A percentile compares a stretch with the other conserved stretches of the same genome.
Conservation (phyloP, 139 green algal genomes). For the Chlamydomonas sphaeroides region DNA sequence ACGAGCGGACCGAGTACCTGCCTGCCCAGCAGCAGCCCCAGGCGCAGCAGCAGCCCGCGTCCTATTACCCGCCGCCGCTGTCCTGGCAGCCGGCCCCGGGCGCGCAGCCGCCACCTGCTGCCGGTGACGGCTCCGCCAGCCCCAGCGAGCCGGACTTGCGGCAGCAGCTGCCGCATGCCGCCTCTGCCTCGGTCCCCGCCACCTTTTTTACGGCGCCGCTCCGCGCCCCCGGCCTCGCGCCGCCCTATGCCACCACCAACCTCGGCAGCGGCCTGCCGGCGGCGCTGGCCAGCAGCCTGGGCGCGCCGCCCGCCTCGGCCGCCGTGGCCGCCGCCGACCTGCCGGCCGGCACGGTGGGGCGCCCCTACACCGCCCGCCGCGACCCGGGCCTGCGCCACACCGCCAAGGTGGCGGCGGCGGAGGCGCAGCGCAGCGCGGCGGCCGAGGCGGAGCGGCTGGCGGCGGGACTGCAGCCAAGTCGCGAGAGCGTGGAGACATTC, state of each 20-base stretch:
- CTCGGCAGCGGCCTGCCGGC: neutral
- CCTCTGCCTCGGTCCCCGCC: neutral
- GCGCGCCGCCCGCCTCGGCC: too few species aligned
- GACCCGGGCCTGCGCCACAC: neutral
- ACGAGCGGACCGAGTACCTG: neutral
- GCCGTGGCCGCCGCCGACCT: neutral
- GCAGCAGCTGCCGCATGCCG: neutral
- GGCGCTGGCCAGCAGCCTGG: neutral
- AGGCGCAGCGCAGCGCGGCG: constrained; percentile 9
- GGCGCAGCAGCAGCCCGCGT: neutral
- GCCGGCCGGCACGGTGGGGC: neutral
- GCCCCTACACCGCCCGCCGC: neutral
- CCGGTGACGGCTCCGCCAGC: neutral
- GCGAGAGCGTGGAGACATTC: constrained; percentile 25
- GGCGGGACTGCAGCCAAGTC: neutral
- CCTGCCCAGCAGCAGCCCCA: neutral
- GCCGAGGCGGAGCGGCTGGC: neutral
- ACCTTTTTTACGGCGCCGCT: neutral
- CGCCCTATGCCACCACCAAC: neutral
- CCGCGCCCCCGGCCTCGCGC: neutral
- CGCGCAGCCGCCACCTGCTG: neutral
- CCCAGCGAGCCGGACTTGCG: neutral
- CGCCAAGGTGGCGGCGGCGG: neutral
- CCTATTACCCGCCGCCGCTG: neutral
- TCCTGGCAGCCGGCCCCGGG: neutral